phyloP scores from a whole-genome alignment of 495 filamentous ascomycete species.

The Pyrenula aspistea region DNA sequence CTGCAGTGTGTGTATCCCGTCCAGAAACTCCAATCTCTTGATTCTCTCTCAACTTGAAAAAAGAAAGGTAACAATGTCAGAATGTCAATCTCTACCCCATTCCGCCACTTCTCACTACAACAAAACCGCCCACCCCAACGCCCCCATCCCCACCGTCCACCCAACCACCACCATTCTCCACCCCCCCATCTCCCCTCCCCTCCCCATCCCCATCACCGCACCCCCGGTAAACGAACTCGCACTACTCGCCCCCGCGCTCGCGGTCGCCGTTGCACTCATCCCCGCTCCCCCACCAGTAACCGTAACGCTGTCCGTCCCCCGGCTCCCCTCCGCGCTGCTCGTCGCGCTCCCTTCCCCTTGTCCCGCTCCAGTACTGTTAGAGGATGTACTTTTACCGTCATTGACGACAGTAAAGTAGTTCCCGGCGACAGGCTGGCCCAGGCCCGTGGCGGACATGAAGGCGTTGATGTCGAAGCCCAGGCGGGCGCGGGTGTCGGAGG shows the following conservation, averaged over 20 bases:
- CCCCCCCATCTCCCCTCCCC: not conserved
- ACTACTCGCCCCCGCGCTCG: not conserved
- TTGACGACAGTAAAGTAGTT: conserved; percentile 25
- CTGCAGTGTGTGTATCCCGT: too few species aligned
- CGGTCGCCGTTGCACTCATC: not conserved
- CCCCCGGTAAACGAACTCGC: not conserved
- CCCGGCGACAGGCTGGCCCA: conserved; percentile 17
- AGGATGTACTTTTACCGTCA: not conserved
- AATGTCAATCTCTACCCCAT: too few species aligned
- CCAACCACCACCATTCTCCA: not conserved
- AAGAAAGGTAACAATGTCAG: too few species aligned
- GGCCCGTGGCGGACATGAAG: conserved; percentile 17
- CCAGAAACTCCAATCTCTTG: too few species aligned
- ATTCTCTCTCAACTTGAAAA: too few species aligned
- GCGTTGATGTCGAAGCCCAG: conserved; percentile 19
- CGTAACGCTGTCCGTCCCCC: conserved; percentile 2
- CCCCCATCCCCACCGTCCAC: not conserved
- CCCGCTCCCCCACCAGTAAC: conserved; percentile 1
- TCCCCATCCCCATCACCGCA: not conserved
- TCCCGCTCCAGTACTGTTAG: not conserved
- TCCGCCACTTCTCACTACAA: not conserved
- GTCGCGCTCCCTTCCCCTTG: not conserved
- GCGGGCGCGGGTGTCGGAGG: conserved; percentile 10
- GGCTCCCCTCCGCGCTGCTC: conserved; percentile 11
- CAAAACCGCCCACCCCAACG: not conserved